Evolutionary conservation across 768 basidiomycete species (phyloP), one percentile per base, ranked within the genome.

Genomic region (Tricholomella constricta): DNA sequence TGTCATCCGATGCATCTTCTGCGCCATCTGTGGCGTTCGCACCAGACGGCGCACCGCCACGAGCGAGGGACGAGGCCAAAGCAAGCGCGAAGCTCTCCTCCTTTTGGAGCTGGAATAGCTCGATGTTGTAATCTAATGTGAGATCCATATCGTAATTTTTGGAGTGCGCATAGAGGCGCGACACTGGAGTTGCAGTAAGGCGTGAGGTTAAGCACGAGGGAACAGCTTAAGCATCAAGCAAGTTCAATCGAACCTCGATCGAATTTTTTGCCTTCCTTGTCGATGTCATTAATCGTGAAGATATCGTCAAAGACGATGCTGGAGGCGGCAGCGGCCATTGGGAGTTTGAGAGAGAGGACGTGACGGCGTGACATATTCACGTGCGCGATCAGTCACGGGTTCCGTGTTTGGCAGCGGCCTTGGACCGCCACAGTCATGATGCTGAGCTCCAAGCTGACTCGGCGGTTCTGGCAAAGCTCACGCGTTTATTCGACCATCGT

Each of bases 191-290:
- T 20, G 45, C 22, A 51, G 32, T n/a, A n/a, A n/a, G 45, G 7
- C 23, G 26, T 11, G 20, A 29, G 26, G 45, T 45, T 56, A 46
- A 49, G 27, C 47, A 48, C 17, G n/a, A 14, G 26, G 29, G 12
- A 19, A 23, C 6, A 31, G 12, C 26, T 25, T 22, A 34, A 2
- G 40, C 26, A 17, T 48, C 23, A 32, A 25, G 42, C 19, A 37
- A 32, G 50, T 36, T 34, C 37, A 36, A 45, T 65, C 85, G 43
- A 51, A 95, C 96, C 96, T 86, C 96, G 78, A 72, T 99, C 97
- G 62, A 98, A 99, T 69, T 95, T 97, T 78, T 91, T 97, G 42
- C 96, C 96, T 62, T 94, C 95, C 69, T 84, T 86, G 76, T 95
- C 87, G 45, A 95, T 90, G 38, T 72, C 85, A 59, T 82, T 80